phyloP scores from a whole-genome alignment of 345 rosid species.

The Viola odorata region DNA sequence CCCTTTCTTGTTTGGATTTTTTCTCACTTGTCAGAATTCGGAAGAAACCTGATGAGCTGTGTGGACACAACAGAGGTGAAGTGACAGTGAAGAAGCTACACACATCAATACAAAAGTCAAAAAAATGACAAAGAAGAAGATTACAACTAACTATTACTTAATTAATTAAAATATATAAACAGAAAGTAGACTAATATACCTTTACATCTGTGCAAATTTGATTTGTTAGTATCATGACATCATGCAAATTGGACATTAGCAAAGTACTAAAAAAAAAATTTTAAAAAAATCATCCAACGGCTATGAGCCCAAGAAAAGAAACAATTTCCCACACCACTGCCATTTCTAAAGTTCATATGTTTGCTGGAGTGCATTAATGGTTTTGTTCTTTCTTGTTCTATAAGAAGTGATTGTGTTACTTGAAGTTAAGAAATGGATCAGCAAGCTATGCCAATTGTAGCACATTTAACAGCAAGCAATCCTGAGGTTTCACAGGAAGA shows the following conservation, averaged over 20 bases:
- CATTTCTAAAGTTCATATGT: neutral
- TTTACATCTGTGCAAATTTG: neutral
- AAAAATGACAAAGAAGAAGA: constrained; percentile 13
- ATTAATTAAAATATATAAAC: neutral
- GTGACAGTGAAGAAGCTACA: constrained; percentile 6
- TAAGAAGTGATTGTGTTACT: constrained; percentile 8
- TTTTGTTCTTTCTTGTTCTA: neutral
- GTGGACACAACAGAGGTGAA: neutral
- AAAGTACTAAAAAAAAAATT: constrained; percentile 2
- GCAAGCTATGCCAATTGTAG: constrained; percentile 14
- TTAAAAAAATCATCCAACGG: constrained; percentile 33
- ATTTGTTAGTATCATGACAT: neutral
- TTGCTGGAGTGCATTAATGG: neutral
- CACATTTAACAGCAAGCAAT: constrained; percentile 23
- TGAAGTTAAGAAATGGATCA: constrained; percentile 26
- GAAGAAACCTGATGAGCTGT: constrained; percentile 17
- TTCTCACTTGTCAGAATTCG: neutral
- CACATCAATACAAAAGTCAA: neutral
- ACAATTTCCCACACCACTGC: neutral
- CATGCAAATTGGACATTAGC: neutral
- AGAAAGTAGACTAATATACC: neutral
- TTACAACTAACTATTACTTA: neutral
- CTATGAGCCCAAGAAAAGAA: constrained; percentile 13
- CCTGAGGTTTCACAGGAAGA: constrained; percentile 28
- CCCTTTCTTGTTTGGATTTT: neutral